A percentile compares a stretch with the other conserved stretches of the same genome.
phyloP scores from a whole-genome alignment of 495 filamentous ascomycete species.

The Parathielavia hyrcaniae region DNA sequence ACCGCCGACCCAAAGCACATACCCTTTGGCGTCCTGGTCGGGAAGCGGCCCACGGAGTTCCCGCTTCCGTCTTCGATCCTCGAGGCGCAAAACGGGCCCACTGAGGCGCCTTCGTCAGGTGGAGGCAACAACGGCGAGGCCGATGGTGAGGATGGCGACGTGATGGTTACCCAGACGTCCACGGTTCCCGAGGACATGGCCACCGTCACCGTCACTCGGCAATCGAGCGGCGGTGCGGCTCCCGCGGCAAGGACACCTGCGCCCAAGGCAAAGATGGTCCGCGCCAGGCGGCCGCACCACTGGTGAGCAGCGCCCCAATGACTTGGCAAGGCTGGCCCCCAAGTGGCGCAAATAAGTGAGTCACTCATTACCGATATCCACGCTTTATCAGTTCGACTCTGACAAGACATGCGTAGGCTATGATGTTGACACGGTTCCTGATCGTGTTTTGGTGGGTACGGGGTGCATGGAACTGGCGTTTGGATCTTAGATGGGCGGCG shows the following conservation, averaged over 20 bases:
- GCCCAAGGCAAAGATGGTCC: background rate
- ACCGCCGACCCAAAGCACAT: slow-evolving; percentile 23
- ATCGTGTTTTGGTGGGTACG: background rate
- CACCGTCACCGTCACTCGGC: slow-evolving; percentile 19
- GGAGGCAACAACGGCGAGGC: background rate
- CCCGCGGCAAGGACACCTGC: background rate
- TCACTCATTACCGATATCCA: too few relatives aligned
- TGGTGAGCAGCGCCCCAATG: background rate
- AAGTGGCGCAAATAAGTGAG: background rate
- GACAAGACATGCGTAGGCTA: too few relatives aligned
- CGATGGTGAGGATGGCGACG: background rate
- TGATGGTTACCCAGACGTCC: slow-evolving; percentile 22
- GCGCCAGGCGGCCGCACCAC: background rate
- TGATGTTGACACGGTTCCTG: too few relatives aligned
- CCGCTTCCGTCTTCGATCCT: slow-evolving; percentile 12
- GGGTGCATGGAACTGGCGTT: background rate
- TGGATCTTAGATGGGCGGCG: background rate
- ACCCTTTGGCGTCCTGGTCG: slow-evolving; percentile 24
- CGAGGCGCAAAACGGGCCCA: background rate
- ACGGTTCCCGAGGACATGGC: slow-evolving; percentile 18
- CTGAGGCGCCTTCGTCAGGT: background rate
- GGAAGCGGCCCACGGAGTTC: slow-evolving; percentile 6
- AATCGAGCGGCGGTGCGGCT: background rate
- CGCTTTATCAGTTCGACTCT: too few relatives aligned
- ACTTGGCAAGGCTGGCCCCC: background rate